A percentile compares a stretch with the other conserved stretches of the same genome.
These are phyloP conservation scores for Lizanozyma gosingica DNA, from an alignment of 1,139 yeast genomes.

Conservation along the genomic window DNA sequence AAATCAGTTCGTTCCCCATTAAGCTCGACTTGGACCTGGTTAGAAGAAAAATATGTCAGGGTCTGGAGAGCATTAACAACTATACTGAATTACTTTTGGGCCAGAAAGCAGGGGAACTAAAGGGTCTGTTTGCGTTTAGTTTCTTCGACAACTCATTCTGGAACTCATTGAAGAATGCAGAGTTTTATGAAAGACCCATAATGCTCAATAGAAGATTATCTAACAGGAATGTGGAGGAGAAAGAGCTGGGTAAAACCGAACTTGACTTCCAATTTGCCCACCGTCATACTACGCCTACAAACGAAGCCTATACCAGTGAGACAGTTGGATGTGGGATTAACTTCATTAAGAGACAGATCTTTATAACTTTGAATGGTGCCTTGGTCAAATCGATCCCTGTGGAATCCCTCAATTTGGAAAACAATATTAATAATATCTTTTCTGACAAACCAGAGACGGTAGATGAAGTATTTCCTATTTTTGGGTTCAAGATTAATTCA, in stretches of 20 bases:
- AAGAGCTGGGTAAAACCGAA: background rate
- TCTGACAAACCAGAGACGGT: constrained; percentile 2
- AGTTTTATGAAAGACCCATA: background rate
- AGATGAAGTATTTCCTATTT: constrained; percentile 28
- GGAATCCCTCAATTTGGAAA: constrained; percentile 7
- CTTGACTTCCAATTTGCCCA: background rate
- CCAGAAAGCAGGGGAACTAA: background rate
- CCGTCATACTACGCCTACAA: constrained; percentile 5
- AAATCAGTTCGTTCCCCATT: background rate
- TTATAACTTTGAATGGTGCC: constrained; percentile 37
- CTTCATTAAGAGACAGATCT: constrained; percentile 29
- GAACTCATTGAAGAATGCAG: background rate
- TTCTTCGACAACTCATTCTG: background rate
- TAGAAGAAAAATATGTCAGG: background rate
- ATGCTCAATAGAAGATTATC: background rate
- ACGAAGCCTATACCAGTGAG: constrained; percentile 22
- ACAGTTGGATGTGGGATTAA: constrained; percentile 37
- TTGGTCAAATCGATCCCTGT: constrained; percentile 23
- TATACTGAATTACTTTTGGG: background rate
- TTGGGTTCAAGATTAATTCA: constrained; percentile 32
- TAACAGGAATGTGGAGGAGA: background rate
- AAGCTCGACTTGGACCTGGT: background rate
- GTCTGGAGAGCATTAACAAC: background rate
- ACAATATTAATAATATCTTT: background rate
- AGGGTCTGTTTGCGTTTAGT: background rate